Evolutionary conservation across 345 rosid genomes (phyloP), one percentile per base, ranked within the genome.

Genomic region (Citrus medica): DNA sequence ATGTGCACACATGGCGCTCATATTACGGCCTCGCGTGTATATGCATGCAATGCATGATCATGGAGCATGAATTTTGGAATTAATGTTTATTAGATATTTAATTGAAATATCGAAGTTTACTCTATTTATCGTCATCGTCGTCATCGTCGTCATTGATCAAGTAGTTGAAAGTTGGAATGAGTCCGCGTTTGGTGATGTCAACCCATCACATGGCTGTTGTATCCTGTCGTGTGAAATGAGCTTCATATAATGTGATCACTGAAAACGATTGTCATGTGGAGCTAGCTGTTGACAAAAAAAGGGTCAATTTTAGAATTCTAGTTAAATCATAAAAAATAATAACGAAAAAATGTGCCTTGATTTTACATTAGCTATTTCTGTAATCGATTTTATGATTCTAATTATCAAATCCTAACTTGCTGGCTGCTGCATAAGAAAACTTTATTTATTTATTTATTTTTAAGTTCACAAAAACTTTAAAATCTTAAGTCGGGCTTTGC

Each of bases 191-290:
- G 58, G 12, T 46, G 75, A 71, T 55, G 75, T 71, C 42, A 71
- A 53, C 62, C 25, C 75, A 16, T 71, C 63, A 71, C 75, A 53
- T 55, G 75, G 42, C 33, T 30, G 75, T 9, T 51, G 59, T 22
- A 14, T 13, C 33, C 30, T 28, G 62, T 71, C 24, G 74, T 53
- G 2, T 71, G 42, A 2, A 19, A 48, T 1, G 38, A 22, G 33
- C 38, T 46, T 12, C 16, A 16, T 30, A 28, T 17, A 35, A 69
- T 38, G 51, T 27, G 72, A 12, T 12, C 21, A 32, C 16, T 64
- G 68, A 64, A 64, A 64, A 64, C n/a, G 68, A 64, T 32, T 32
- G 40, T 32, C 68, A 16, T 19, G 40, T 64, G 37, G 27, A 22
- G 27, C 14, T n/a, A 22, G 27, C 28, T n/a, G 13, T n/a, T 22